Evolutionary conservation across 139 green algal species (phyloP).

Genomic region (Tetraselmis chui): DNA sequence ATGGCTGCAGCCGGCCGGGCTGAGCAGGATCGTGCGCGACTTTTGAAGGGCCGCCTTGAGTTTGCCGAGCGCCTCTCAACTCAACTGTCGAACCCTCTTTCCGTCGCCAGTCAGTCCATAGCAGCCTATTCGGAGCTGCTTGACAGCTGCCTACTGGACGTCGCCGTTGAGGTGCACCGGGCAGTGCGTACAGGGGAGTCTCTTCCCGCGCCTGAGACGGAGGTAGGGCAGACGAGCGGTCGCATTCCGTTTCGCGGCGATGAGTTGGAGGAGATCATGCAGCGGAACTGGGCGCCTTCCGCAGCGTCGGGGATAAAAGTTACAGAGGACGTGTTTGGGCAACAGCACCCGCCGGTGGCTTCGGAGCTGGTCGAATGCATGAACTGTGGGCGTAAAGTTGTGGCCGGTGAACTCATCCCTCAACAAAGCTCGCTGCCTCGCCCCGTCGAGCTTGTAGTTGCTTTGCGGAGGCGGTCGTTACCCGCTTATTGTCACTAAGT

Average conservation of each 20-base stretch:
- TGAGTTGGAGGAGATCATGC: background rate
- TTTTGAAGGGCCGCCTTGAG: constrained; percentile 12
- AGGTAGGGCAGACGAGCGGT: too few relatives aligned
- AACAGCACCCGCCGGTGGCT: constrained; percentile 59
- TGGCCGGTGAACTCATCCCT: constrained; percentile 42
- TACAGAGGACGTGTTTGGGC: constrained; percentile 61
- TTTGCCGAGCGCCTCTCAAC: constrained; percentile 10
- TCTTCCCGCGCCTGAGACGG: background rate
- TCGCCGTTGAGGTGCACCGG: constrained; percentile 54
- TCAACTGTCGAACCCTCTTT: constrained; percentile 22
- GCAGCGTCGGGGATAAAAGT: background rate
- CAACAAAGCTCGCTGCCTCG: constrained; percentile 62
- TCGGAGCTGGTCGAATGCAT: constrained; percentile 63
- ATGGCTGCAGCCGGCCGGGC: background rate
- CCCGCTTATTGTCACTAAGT: background rate
- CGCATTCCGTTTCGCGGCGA: background rate
- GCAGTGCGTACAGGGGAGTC: constrained; percentile 23
- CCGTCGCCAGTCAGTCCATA: constrained; percentile 23
- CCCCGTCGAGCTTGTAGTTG: constrained; percentile 44
- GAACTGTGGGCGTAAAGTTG: constrained; percentile 57
- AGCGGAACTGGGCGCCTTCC: background rate
- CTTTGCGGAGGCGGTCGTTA: background rate
- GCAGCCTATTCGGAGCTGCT: constrained; percentile 37
- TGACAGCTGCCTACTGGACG: constrained; percentile 45
- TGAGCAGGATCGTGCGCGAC: background rate